These are phyloP conservation scores for Parastagonospora nodorum DNA, from an alignment of 2,329 filamentous ascomycete species.

Conservation along the genomic window DNA sequence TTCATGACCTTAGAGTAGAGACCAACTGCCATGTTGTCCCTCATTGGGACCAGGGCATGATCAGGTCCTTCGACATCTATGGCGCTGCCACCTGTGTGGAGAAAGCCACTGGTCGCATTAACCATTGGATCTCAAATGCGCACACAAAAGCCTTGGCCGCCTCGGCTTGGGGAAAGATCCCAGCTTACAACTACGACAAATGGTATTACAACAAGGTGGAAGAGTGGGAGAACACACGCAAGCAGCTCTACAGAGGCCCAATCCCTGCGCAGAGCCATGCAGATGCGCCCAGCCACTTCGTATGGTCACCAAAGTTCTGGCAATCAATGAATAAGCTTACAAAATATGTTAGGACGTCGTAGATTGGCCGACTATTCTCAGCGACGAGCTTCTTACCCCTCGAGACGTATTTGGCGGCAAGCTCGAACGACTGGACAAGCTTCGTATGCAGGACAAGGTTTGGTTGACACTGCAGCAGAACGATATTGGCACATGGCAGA, in stretches of 20 bases:
- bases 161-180: conserved; percentile 33
- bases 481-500: conserved; percentile 6
- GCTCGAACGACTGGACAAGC: conserved; percentile 32
- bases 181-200: conserved; percentile 25
- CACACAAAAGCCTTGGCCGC: conserved; percentile 24
- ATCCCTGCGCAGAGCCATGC: conserved; percentile 13
- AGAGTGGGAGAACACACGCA: conserved; percentile 18
- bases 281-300: conserved; percentile 8
- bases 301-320: conserved; percentile 3
- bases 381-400: conserved; percentile 18
- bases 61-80: conserved; percentile 31
- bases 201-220: conserved; percentile 31
- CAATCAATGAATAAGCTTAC: not conserved
- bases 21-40: conserved; percentile 26
- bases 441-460: conserved; percentile 33
- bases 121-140: conserved; percentile 35
- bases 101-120: conserved; percentile 22
- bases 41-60: conserved; percentile 10
- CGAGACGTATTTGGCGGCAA: conserved; percentile 33
- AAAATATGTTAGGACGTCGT: conserved; percentile 13
- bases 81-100: conserved; percentile 24
- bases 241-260: conserved; percentile 25
- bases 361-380: conserved; percentile 31
- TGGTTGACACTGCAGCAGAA: conserved; percentile 27
- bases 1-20: conserved; percentile 19